Conservation (phyloP, 345 rosid species). For the Dimocarpus longan region DNA sequence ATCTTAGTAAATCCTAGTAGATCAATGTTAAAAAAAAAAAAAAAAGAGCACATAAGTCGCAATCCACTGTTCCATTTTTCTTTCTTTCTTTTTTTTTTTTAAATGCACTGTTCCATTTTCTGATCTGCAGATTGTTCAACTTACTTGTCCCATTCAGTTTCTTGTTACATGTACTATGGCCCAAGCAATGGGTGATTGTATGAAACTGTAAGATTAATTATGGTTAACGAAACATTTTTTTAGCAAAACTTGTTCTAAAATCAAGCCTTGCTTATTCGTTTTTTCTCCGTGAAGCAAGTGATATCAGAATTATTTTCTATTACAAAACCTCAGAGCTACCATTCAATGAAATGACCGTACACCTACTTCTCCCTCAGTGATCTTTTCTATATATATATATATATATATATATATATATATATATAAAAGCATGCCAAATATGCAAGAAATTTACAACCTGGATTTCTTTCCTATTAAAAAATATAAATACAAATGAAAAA, state of each 20-base stretch:
- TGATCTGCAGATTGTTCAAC: too few species aligned
- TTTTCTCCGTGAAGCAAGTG: constrained; percentile 19
- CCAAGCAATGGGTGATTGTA: constrained; percentile 14
- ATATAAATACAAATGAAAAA: too few species aligned
- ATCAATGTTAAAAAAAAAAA: too few species aligned
- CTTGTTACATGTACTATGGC: not conserved
- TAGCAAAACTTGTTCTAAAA: not conserved
- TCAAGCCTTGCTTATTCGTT: not conserved
- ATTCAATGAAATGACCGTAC: not conserved
- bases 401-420: not conserved
- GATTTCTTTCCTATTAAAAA: too few species aligned
- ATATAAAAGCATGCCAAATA: not conserved
- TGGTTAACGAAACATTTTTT: not conserved
- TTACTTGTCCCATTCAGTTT: too few species aligned
- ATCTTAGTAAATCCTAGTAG: too few species aligned
- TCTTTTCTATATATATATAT: not conserved
- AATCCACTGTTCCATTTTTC: too few species aligned
- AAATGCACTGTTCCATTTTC: too few species aligned
- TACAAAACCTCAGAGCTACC: not conserved
- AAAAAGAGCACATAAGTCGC: too few species aligned
- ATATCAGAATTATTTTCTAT: not conserved
- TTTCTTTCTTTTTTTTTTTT: too few species aligned
- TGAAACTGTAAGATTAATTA: not conserved
- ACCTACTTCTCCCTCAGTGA: not conserved
- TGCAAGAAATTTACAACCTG: not conserved